Percentiles rank a stretch among this genome's conserved stretches.
These are phyloP conservation scores for Sporothrix protearum DNA, from an alignment of 2,329 filamentous ascomycete species.

Conservation along the genomic window DNA sequence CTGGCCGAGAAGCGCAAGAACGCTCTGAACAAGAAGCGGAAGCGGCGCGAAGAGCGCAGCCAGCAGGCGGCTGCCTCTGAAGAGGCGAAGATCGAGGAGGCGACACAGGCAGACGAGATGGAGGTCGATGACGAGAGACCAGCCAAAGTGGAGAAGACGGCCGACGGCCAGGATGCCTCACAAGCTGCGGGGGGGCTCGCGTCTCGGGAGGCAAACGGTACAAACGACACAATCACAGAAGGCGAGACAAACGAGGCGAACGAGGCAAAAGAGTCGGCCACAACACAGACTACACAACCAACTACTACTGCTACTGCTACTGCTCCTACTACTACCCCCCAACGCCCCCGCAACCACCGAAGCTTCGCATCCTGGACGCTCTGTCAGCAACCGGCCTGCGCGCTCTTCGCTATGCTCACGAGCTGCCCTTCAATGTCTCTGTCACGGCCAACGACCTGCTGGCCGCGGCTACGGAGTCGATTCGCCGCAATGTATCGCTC, in stretches of 20 bases:
- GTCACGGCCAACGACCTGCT: constrained; percentile 91
- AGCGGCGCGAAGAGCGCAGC: constrained; percentile 36
- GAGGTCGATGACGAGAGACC: constrained; percentile 19
- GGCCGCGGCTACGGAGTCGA: constrained; percentile 69
- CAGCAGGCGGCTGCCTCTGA: constrained; percentile 31
- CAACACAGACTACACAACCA: constrained; percentile 16
- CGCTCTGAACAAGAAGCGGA: constrained; percentile 30
- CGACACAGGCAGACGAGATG: background rate
- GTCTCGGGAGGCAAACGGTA: constrained; percentile 10
- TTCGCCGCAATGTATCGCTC: constrained; percentile 78
- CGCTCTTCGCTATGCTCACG: constrained; percentile 84
- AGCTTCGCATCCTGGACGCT: constrained; percentile 87
- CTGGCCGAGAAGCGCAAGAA: constrained; percentile 44
- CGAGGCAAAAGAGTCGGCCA: background rate
- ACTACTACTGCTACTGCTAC: constrained; percentile 24
- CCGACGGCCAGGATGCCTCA: background rate
- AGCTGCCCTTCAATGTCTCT: constrained; percentile 78
- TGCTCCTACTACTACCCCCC: no score
- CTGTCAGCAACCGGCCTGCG: constrained; percentile 90
- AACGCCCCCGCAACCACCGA: constrained; percentile 35
- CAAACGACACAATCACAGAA: background rate
- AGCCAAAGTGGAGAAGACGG: constrained; percentile 16
- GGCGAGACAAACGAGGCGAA: background rate
- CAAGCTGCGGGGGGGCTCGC: constrained; percentile 11
- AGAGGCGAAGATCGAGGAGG: background rate